Evolutionary conservation across 1,284 basidiomycete species (phyloP), one percentile per base, ranked within the genome.

Genomic region (Chalciporus piperatoides): DNA sequence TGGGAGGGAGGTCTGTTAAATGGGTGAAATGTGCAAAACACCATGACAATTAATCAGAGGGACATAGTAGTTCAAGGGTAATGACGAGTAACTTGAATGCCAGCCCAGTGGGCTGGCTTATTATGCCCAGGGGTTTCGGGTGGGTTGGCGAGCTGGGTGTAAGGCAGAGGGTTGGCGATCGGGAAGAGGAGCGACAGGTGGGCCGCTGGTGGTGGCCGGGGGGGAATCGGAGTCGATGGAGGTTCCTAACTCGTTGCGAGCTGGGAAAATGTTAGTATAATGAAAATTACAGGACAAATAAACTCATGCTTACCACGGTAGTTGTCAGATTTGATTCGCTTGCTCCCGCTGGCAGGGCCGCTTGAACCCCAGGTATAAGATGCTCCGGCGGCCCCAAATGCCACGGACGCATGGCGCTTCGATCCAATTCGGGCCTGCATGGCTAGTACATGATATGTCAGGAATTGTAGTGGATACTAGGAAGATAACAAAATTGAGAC

Each of bases 121-220:
- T 21, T 32, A 44, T 24, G 73, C 74, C 1, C 65, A 59, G 0
- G 67, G 70, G 55, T 76, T 77, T 44, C 59, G 61, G 9, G 69
- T 69, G 10, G 64, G 68, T 6, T 52, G 56, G 41, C 49, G 23
- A 19, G 19, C 19, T n/a, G 42, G 42, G 14, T 44, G 32, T 44
- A 44, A 44, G 14, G n/a, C 21, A 17, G 42, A 44, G 14, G 32
- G 24, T 25, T 5, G 42, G 10, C 42, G n/a, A 35, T 24, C 23
- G 1, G 12, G 32, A 25, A 36, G 42, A 33, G 7, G 8, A 36
- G 32, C 7, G 8, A 30, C 10, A 11, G 42, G n/a, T 35, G 19
- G 33, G 23, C 42, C 23, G 24, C 32, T 36, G 9, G 42, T n/a
- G 33, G 41, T 14, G 21, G 24, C 24, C 24, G 8, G 24, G 8